Evolutionary conservation across 2,329 filamentous ascomycete species (phyloP).

Genomic region (Remersonia thermophila): DNA sequence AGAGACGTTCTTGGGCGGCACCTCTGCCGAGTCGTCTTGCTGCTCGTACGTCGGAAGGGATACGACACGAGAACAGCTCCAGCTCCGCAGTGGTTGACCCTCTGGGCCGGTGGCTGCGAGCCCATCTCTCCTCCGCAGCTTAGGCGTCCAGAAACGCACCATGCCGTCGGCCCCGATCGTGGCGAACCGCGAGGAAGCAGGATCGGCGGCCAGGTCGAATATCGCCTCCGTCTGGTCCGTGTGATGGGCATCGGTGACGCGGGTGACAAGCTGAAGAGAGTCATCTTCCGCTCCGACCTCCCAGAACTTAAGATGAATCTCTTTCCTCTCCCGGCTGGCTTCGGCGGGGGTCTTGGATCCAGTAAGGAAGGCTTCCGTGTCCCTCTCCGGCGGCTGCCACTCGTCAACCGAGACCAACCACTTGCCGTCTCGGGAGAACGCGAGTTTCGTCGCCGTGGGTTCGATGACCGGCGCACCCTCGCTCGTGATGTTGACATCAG

Average conservation of each 20-base stretch:
- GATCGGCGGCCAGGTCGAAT: conserved; percentile 61
- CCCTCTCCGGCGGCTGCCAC: conserved; percentile 64
- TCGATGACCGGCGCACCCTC: conserved; percentile 61
- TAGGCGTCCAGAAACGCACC: conserved; percentile 72
- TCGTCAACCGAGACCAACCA: conserved; percentile 91
- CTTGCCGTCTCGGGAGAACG: conserved; percentile 65
- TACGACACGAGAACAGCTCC: conserved; percentile 55
- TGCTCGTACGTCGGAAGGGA: conserved; percentile 33
- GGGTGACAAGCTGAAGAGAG: conserved; percentile 63
- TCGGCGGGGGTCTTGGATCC: conserved; percentile 26
- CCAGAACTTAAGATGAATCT: conserved; percentile 90
- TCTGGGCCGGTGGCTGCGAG: conserved; percentile 47
- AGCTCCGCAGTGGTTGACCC: conserved; percentile 53
- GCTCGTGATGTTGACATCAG: conserved; percentile 63
- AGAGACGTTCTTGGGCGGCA: conserved; percentile 20
- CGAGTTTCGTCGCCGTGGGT: conserved; percentile 63
- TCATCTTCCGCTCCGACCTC: conserved; percentile 44
- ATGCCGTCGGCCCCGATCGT: conserved; percentile 72
- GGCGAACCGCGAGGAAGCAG: conserved; percentile 59
- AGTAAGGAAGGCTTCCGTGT: conserved; percentile 47
- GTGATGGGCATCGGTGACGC: conserved; percentile 72
- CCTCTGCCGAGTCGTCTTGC: conserved; percentile 22
- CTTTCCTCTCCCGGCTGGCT: conserved; percentile 42
- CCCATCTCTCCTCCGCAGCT: conserved; percentile 55
- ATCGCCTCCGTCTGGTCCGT: conserved; percentile 45